phyloP scores from a whole-genome alignment of 192 early-diverging fungal species.

The Bifiguratus adelaidae region DNA sequence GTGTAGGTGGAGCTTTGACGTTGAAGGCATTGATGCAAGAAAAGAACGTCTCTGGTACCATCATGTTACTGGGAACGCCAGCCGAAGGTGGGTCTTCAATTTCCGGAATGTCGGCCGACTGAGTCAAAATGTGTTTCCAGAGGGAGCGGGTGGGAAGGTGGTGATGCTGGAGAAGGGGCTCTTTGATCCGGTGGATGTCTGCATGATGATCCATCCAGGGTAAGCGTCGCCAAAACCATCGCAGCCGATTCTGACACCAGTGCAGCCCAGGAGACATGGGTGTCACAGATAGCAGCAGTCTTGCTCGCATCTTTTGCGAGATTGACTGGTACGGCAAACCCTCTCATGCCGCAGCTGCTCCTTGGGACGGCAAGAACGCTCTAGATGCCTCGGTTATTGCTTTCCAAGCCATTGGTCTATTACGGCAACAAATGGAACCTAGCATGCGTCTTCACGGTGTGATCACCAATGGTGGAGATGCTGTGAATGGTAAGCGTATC shows the following conservation, averaged over 20 bases:
- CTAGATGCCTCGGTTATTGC: conserved; percentile 53
- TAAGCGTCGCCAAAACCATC: conserved; percentile 11
- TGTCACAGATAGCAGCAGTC: conserved; percentile 26
- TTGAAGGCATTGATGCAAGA: conserved; percentile 7
- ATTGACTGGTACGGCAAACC: conserved; percentile 58
- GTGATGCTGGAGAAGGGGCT: conserved; percentile 44
- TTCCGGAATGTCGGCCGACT: no score
- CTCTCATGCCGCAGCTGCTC: conserved; percentile 52
- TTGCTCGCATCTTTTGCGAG: conserved; percentile 16
- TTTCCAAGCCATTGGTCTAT: conserved; percentile 40
- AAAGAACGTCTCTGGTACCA: no score
- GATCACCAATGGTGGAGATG: conserved; percentile 36
- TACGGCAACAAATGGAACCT: conserved; percentile 56
- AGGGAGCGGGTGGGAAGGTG: conserved; percentile 56
- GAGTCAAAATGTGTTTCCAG: no score
- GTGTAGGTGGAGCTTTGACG: conserved; percentile 49
- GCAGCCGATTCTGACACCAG: not conserved
- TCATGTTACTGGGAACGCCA: conserved; percentile 68
- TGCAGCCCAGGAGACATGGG: conserved; percentile 25
- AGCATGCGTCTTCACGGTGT: conserved; percentile 17
- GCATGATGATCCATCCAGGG: conserved; percentile 69
- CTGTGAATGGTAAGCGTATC: conserved; percentile 1
- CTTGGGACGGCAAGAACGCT: conserved; percentile 66
- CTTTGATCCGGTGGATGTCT: conserved; percentile 44
- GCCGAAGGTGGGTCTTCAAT: no score